phyloP scores from a whole-genome alignment of 1,139 yeast species.

The Lodderomyces metapsilosis region DNA sequence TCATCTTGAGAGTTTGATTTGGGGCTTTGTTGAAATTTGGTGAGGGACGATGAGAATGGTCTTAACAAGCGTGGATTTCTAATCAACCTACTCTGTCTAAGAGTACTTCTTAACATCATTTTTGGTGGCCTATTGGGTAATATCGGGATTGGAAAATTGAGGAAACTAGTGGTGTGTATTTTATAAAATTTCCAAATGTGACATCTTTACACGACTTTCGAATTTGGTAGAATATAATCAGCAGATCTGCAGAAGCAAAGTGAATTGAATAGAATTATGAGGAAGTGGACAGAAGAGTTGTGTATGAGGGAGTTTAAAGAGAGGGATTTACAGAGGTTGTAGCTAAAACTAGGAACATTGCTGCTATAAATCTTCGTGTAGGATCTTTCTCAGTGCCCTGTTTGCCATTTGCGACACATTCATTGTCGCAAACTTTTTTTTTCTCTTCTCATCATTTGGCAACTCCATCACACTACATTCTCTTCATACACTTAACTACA shows the following conservation, averaged over 20 bases:
- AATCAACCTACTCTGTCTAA: not conserved
- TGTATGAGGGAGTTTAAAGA: too few relatives aligned
- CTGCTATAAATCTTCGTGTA: too few relatives aligned
- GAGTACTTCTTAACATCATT: not conserved
- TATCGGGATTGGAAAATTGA: not conserved
- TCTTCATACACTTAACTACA: too few relatives aligned
- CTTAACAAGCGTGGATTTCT: slow-evolving; percentile 2
- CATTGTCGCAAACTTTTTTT: too few relatives aligned
- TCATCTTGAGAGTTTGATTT: slow-evolving; percentile 1
- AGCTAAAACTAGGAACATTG: too few relatives aligned
- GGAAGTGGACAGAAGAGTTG: too few relatives aligned
- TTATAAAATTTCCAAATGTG: not conserved
- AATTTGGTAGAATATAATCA: not conserved
- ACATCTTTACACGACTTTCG: not conserved
- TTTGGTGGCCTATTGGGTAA: not conserved
- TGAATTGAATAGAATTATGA: slow-evolving; percentile 1
- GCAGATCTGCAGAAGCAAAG: not conserved
- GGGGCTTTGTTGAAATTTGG: slow-evolving; percentile 8
- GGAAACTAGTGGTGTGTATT: slow-evolving; percentile 1
- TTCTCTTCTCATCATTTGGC: slow-evolving; percentile 5
- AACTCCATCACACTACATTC: too few relatives aligned
- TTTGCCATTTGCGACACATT: too few relatives aligned
- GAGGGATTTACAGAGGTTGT: too few relatives aligned
- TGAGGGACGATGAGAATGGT: not conserved
- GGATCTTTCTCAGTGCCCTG: too few relatives aligned